A percentile compares a stretch with the other conserved stretches of the same genome.
phyloP scores from a whole-genome alignment of 768 basidiomycete species.

The Suillus clintonianus region DNA sequence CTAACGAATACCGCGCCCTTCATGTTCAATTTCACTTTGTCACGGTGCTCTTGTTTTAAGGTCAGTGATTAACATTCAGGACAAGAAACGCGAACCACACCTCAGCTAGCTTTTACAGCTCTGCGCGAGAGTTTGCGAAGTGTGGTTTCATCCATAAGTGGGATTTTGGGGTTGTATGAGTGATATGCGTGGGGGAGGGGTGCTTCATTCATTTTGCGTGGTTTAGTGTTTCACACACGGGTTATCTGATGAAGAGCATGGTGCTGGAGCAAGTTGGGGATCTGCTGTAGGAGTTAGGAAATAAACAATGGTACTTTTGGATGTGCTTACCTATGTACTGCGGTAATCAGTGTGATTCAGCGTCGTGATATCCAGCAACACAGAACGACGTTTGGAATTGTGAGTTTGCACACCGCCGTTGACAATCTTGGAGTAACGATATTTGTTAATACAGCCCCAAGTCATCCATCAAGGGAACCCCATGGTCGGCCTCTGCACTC shows the following conservation, averaged over 20 bases:
- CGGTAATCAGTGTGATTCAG: too few species aligned
- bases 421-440: too few species aligned
- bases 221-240: not conserved
- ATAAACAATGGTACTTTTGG: not conserved
- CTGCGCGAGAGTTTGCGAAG: constrained; percentile 25
- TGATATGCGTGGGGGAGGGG: not conserved
- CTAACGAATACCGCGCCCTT: constrained; percentile 18
- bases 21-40: constrained; percentile 18
- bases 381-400: too few species aligned
- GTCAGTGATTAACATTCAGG: not conserved
- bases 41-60: constrained; percentile 16
- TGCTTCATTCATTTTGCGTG: not conserved
- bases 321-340: too few species aligned
- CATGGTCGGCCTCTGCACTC: too few species aligned
- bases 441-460: too few species aligned
- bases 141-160: constrained; percentile 10
- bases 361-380: too few species aligned
- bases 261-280: not conserved
- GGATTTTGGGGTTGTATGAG: not conserved
- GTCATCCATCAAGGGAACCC: too few species aligned
- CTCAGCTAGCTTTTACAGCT: constrained; percentile 4
- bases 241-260: not conserved
- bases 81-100: not conserved
- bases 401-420: too few species aligned
- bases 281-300: not conserved